Percentiles rank a stretch among this genome's conserved stretches.
Evolutionary conservation across 495 filamentous ascomycete species (phyloP).

Genomic region (Tuber microsphaerosporum): DNA sequence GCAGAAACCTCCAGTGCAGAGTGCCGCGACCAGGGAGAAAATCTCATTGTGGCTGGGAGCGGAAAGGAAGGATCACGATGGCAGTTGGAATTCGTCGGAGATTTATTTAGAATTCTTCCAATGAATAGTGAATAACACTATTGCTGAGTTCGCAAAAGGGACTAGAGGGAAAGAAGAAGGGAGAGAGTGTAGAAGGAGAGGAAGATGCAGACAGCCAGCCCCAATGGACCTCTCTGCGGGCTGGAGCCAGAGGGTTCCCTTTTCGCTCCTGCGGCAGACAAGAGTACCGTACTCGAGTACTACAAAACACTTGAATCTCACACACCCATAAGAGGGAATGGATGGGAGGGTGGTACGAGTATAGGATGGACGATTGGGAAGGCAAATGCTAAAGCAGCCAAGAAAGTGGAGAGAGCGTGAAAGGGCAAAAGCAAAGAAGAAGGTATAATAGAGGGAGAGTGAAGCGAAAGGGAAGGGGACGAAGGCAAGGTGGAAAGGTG

Average conservation of each 20-base stretch:
- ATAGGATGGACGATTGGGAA: neutral
- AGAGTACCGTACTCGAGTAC: neutral
- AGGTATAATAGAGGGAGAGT: neutral
- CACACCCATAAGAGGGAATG: neutral
- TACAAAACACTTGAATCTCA: neutral
- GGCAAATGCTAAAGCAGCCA: neutral
- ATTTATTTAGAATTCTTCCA: neutral
- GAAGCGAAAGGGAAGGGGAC: neutral
- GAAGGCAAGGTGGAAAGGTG: neutral
- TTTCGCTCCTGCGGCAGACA: neutral
- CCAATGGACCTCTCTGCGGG: neutral
- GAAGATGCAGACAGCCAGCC: neutral
- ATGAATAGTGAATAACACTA: conserved; percentile 1
- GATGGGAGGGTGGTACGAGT: neutral
- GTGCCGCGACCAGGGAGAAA: neutral
- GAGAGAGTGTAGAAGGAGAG: neutral
- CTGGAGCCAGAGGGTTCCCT: neutral
- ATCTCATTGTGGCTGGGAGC: neutral
- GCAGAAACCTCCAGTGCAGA: conserved; percentile 7
- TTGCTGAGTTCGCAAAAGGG: neutral
- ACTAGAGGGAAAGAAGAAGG: neutral
- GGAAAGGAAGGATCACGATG: neutral
- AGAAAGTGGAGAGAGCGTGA: neutral
- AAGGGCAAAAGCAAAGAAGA: neutral
- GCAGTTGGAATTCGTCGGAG: neutral